A percentile compares a stretch with the other conserved stretches of the same genome.
Evolutionary conservation across 176 grass and related monocot genomes (phyloP).

Genomic region (Juncus effusus): DNA sequence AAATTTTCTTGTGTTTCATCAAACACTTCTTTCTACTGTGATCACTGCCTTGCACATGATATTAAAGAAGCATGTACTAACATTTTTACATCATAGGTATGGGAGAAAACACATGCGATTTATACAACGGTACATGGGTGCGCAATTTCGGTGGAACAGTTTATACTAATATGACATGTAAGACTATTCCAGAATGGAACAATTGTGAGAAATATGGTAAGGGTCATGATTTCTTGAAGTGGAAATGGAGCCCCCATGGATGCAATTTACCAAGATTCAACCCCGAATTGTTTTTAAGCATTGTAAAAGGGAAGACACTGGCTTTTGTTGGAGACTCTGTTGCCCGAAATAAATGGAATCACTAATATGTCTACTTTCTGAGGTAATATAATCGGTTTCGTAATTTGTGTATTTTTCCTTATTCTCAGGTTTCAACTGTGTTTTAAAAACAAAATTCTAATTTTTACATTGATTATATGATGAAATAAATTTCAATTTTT

Average conservation of each 20-base stretch:
- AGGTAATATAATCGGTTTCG: slow-evolving; percentile 9
- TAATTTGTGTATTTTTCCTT: too few relatives aligned
- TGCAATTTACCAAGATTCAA: slow-evolving; percentile 50
- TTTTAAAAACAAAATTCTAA: too few relatives aligned
- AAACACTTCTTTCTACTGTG: background rate
- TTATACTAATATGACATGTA: slow-evolving; percentile 52
- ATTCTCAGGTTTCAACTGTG: too few relatives aligned
- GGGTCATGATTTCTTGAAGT: slow-evolving; percentile 53
- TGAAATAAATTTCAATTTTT: background rate
- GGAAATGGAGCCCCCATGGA: slow-evolving; percentile 47
- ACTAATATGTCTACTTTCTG: slow-evolving; percentile 56
- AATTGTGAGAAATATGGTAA: slow-evolving; percentile 64
- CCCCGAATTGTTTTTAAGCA: slow-evolving; percentile 37
- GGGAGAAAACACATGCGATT: slow-evolving; percentile 25
- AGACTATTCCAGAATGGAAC: slow-evolving; percentile 38
- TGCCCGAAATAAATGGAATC: slow-evolving; percentile 66
- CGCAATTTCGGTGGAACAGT: slow-evolving; percentile 29
- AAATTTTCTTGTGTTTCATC: background rate
- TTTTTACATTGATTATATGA: too few relatives aligned
- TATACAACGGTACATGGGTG: slow-evolving; percentile 50
- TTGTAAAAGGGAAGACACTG: slow-evolving; percentile 43
- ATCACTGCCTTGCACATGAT: background rate
- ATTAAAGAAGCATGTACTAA: background rate
- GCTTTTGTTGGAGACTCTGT: slow-evolving; percentile 61
- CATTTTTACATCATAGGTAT: too few relatives aligned